phyloP scores from a whole-genome alignment of 768 basidiomycete genomes.

The Heimioporus sp. region DNA sequence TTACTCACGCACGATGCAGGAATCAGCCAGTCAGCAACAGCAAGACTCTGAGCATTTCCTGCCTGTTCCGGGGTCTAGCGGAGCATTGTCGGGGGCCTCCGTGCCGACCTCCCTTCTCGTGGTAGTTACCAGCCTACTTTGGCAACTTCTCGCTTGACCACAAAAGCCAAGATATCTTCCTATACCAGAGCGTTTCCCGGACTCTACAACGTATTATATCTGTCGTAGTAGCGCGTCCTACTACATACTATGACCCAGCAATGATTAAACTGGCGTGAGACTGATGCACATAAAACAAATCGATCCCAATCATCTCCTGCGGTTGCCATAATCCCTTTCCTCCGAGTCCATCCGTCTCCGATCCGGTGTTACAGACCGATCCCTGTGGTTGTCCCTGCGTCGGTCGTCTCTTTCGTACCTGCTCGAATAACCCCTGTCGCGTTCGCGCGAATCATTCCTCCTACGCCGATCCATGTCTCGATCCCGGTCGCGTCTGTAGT shows the following conservation, averaged over 20 bases:
- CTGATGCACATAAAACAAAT: not conserved
- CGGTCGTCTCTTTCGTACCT: conserved; percentile 22
- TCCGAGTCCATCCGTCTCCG: conserved; percentile 20
- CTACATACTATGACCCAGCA: not conserved
- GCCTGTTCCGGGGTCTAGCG: conserved; percentile 54
- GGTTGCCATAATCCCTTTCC: conserved; percentile 20
- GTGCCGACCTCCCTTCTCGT: conserved; percentile 22
- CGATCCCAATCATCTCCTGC: conserved; percentile 17
- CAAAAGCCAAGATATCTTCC: not conserved
- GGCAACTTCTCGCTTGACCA: conserved; percentile 21
- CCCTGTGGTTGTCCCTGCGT: conserved; percentile 17
- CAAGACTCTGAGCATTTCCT: conserved; percentile 52
- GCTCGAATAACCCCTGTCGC: conserved; percentile 14
- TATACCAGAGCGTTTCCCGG: not conserved
- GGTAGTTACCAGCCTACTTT: conserved; percentile 22
- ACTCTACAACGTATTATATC: conserved; percentile 6
- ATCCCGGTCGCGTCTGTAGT: conserved; percentile 16
- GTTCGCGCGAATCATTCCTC: conserved; percentile 25
- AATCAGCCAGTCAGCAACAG: conserved; percentile 57
- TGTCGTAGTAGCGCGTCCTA: not conserved
- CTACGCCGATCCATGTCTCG: conserved; percentile 26
- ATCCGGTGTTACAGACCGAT: conserved; percentile 26
- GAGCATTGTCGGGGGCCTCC: conserved; percentile 29
- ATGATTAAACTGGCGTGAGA: too few relatives aligned
- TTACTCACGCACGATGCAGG: conserved; percentile 32